A percentile compares a stretch with the other conserved stretches of the same genome.
Evolutionary conservation across 306 rosid genomes (phyloP).

Genomic region (Erythrophleum fordii): DNA sequence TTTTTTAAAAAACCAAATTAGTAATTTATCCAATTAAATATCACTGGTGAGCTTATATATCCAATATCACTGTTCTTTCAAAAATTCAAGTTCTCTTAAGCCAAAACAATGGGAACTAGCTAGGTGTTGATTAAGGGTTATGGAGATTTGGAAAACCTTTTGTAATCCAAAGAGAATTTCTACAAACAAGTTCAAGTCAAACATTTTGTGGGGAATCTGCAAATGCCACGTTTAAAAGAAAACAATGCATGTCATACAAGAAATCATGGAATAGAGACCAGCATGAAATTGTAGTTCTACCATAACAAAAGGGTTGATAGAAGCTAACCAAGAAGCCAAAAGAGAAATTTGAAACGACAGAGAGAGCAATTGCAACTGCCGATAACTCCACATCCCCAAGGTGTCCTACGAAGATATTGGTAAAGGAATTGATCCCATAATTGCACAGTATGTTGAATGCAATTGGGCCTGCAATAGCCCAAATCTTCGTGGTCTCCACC

Average conservation of each 20-base stretch:
- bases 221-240: background rate
- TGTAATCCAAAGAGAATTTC: background rate
- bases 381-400: slow-evolving; percentile 80
- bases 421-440: slow-evolving; percentile 67
- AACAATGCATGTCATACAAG: background rate
- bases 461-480: slow-evolving; percentile 68
- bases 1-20: too few relatives aligned
- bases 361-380: slow-evolving; percentile 75
- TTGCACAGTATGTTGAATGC: slow-evolving; percentile 68
- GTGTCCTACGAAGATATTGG: slow-evolving; percentile 81
- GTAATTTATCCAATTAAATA: too few relatives aligned
- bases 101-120: background rate
- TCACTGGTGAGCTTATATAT: too few relatives aligned
- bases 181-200: background rate
- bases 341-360: slow-evolving; percentile 78
- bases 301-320: background rate
- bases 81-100: background rate
- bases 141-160: too few relatives aligned
- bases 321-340: slow-evolving; percentile 89
- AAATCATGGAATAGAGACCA: background rate
- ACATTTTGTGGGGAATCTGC: background rate
- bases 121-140: too few relatives aligned
- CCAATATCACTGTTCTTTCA: too few relatives aligned
- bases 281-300: background rate
- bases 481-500: slow-evolving; percentile 51